Percentiles rank a stretch among this genome's conserved stretches.
Evolutionary conservation across 2,329 filamentous ascomycete species (phyloP).

Genomic region (Pseudopyricularia cyperi): DNA sequence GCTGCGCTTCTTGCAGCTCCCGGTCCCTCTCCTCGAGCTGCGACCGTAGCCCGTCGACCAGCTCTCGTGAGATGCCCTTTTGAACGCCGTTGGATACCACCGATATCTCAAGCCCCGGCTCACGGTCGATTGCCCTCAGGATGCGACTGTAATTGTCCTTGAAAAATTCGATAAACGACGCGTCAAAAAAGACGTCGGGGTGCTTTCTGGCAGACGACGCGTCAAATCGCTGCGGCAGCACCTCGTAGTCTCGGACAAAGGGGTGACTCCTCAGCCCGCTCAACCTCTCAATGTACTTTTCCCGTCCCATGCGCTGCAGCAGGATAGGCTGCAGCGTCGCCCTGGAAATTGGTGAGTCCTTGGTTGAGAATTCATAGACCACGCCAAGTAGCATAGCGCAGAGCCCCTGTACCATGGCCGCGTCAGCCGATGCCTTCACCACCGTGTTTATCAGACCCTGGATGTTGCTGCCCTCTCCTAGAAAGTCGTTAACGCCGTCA

Average conservation of each 20-base stretch:
- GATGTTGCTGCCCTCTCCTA: slow-evolving; percentile 85
- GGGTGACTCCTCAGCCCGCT: slow-evolving; percentile 65
- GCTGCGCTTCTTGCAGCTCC: slow-evolving; percentile 32
- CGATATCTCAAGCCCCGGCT: slow-evolving; percentile 77
- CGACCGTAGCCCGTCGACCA: slow-evolving; percentile 72
- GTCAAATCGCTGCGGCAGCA: slow-evolving; percentile 58
- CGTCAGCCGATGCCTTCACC: slow-evolving; percentile 45
- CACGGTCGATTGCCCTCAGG: slow-evolving; percentile 73
- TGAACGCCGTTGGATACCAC: slow-evolving; percentile 67
- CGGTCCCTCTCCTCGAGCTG: slow-evolving; percentile 63
- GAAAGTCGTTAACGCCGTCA: slow-evolving; percentile 82
- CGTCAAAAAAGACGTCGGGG: slow-evolving; percentile 76
- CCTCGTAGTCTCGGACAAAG: slow-evolving; percentile 78
- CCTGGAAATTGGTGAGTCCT: slow-evolving; percentile 83
- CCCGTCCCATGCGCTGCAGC: slow-evolving; percentile 63
- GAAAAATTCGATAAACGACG: slow-evolving; percentile 80
- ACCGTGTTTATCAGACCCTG: slow-evolving; percentile 70
- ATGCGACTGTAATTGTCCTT: slow-evolving; percentile 92
- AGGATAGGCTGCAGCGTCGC: slow-evolving; percentile 70
- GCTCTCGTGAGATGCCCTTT: slow-evolving; percentile 83
- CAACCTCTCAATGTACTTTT: slow-evolving; percentile 76
- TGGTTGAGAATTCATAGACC: slow-evolving; percentile 93
- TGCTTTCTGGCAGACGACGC: slow-evolving; percentile 36
- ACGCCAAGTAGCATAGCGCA: slow-evolving; percentile 76
- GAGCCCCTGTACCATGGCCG: slow-evolving; percentile 64